phyloP scores from a whole-genome alignment of 331 rosid species.

The Pyracantha coccinea region DNA sequence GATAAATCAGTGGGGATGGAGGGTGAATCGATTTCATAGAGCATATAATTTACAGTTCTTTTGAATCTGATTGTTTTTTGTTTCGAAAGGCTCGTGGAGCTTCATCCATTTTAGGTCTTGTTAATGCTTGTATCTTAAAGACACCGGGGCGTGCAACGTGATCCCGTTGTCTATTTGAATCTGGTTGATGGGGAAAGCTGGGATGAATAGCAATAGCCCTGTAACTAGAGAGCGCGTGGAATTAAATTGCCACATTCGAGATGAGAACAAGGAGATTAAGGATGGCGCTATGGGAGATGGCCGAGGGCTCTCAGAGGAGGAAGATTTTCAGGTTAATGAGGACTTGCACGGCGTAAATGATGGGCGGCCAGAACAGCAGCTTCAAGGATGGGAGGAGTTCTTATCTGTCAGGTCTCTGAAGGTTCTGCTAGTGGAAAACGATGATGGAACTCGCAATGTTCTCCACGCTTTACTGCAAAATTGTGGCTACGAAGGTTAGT shows the following conservation, averaged over 20 bases:
- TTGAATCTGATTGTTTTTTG: not conserved
- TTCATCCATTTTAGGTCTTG: not conserved
- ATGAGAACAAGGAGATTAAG: constrained; percentile 5
- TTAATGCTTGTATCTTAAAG: not conserved
- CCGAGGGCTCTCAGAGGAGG: not conserved
- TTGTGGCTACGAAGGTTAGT: constrained; percentile 37
- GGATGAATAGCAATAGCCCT: constrained; percentile 9
- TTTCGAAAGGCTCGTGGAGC: not conserved
- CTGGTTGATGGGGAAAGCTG: constrained; percentile 16
- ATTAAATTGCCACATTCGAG: constrained; percentile 7
- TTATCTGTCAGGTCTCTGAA: constrained; percentile 22
- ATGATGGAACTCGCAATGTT: constrained; percentile 31
- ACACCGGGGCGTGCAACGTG: not conserved
- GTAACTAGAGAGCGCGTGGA: not conserved
- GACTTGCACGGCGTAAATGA: constrained; percentile 14
- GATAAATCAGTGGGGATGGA: not conserved
- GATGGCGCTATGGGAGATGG: not conserved
- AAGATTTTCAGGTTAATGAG: not conserved
- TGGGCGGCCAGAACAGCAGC: constrained; percentile 6
- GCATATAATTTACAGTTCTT: no score
- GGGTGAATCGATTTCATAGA: not conserved
- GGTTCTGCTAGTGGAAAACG: constrained; percentile 39
- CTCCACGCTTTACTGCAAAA: constrained; percentile 28
- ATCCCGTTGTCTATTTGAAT: not conserved
- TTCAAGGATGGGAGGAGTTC: constrained; percentile 28